Evolutionary conservation across 192 early-diverging fungal species (phyloP), one percentile per base, ranked within the genome.

Genomic region (Pilobolus umbonatus): DNA sequence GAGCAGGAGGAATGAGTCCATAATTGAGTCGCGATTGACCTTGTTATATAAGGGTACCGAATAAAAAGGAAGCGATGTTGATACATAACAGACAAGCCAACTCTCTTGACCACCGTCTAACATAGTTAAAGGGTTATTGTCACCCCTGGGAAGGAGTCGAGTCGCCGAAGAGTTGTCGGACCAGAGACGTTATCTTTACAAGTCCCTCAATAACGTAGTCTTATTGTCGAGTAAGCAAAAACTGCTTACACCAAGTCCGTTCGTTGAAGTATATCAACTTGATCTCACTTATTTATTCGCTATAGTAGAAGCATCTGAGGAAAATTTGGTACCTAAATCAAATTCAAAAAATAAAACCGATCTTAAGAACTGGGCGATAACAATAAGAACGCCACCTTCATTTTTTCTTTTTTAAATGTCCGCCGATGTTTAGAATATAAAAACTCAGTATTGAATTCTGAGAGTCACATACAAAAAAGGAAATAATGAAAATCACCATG

Each of bases 121-220:
- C 49, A 51, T 32, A 51, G 49, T 51, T 51, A 51, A 51, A 31
- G 31, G 49, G 31, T 31, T 31, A 51, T 34, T 51, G 49, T 51
- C 31, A 15, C 28, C 14, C 49, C 49, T 51, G 49, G 30, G 29
- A 51, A 51, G 30, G 29, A 17, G 14, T 31, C 29, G 12, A 51
- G 49, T 51, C 31, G 29, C 32, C 24, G 49, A 31, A 51, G 49
- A 34, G 17, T n/a, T n/a, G n/a, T n/a, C n/a, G n/a, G n/a, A n/a
- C n/a, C n/a, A n/a, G n/a, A n/a, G n/a, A n/a, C n/a, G n/a, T n/a
- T n/a, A n/a, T n/a, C n/a, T n/a, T n/a, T n/a, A n/a, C n/a, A n/a
- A n/a, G n/a, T n/a, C n/a, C 49, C 49, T 51, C 49, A 51, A 51
- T 51, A 51, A 34, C 31, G 31, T 51, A 51, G 29, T 29, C 49